These are phyloP conservation scores for Botrytis byssoidea DNA, from an alignment of 2,329 filamentous ascomycete genomes.

Conservation along the genomic window DNA sequence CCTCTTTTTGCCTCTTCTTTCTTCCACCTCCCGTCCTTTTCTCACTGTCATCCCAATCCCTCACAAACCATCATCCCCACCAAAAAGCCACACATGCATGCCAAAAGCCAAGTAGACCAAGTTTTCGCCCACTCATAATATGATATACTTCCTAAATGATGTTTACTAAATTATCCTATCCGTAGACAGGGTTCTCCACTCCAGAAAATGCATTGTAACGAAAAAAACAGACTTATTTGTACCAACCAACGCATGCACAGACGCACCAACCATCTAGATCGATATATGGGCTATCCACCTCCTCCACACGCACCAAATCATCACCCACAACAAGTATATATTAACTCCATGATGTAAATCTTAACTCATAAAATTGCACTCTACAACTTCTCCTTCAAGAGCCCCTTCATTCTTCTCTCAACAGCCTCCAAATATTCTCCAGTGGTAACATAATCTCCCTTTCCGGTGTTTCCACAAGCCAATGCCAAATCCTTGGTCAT, in stretches of 20 bases:
- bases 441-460: constrained; percentile 86
- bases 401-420: constrained; percentile 80
- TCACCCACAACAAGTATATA: neutral
- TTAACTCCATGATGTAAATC: neutral
- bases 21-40: neutral
- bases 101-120: neutral
- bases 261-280: neutral
- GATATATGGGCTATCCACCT: neutral
- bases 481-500: constrained; percentile 99
- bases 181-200: neutral
- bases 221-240: neutral
- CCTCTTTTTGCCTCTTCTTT: too few species aligned
- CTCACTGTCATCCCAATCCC: neutral
- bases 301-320: neutral
- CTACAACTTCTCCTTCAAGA: constrained; percentile 74
- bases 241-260: neutral
- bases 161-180: neutral
- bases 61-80: too few species aligned
- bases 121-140: neutral
- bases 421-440: constrained; percentile 89
- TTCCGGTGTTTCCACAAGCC: constrained; percentile 82
- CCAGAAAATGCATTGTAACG: neutral
- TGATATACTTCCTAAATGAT: neutral
- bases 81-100: neutral
- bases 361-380: neutral